Evolutionary conservation across 768 basidiomycete genomes (phyloP).

Genomic region (Leccinum subtestaceum): DNA sequence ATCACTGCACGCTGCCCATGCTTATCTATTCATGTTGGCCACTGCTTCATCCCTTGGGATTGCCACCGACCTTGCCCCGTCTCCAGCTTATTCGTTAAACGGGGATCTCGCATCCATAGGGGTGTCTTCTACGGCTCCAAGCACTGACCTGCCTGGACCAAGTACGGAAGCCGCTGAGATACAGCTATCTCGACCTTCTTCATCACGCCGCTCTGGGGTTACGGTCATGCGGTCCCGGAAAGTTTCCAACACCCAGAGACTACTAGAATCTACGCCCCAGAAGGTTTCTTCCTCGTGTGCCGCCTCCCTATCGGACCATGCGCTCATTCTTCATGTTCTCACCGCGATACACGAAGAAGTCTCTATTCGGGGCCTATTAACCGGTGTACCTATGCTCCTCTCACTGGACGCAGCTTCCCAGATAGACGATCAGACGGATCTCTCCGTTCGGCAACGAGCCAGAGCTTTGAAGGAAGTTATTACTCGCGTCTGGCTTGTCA

Average conservation of each 20-base stretch:
- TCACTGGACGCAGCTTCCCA: conserved; percentile 59
- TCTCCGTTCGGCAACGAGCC: conserved; percentile 41
- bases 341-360: conserved; percentile 63
- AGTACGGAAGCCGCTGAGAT: conserved; percentile 15
- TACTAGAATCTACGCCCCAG: conserved; percentile 49
- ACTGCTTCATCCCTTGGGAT: conserved; percentile 64
- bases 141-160: conserved; percentile 30
- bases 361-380: conserved; percentile 72
- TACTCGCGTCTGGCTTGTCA: conserved; percentile 58
- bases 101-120: conserved; percentile 29
- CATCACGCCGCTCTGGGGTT: conserved; percentile 48
- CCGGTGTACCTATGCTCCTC: conserved; percentile 84
- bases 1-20: conserved; percentile 78
- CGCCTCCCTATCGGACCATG: conserved; percentile 73
- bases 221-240: conserved; percentile 55
- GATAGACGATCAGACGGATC: conserved; percentile 39
- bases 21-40: conserved; percentile 76
- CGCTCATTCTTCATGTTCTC: conserved; percentile 66
- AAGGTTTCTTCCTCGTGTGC: conserved; percentile 42
- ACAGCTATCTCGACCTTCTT: conserved; percentile 33
- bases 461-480: conserved; percentile 62
- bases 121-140: conserved; percentile 31
- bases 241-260: conserved; percentile 48
- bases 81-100: conserved; percentile 39
- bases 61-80: conserved; percentile 36